These are phyloP conservation scores for Fagus crenata DNA, from an alignment of 306 rosid species.

Conservation along the genomic window DNA sequence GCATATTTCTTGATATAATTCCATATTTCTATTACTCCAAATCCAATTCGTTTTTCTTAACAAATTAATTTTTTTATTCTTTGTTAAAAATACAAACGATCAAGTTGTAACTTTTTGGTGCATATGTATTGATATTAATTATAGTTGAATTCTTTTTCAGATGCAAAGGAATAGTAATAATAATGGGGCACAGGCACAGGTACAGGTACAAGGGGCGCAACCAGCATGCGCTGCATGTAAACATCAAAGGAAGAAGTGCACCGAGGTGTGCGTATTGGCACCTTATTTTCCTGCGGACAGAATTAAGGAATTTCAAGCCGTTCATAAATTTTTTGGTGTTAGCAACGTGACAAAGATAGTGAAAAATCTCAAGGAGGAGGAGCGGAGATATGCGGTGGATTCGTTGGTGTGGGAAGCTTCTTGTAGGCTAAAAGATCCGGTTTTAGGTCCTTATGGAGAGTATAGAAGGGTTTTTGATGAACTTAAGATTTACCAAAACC, in stretches of 20 bases:
- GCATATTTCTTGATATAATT: conserved; percentile 22
- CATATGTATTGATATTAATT: too few species aligned
- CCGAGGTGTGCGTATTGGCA: conserved; percentile 52
- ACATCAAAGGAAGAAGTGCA: conserved; percentile 82
- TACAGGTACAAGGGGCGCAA: conserved; percentile 21
- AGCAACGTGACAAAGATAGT: conserved; percentile 76
- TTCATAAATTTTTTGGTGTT: conserved; percentile 72
- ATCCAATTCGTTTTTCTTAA: neutral
- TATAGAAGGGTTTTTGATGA: conserved; percentile 50
- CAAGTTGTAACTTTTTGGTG: too few species aligned
- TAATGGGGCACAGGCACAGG: neutral
- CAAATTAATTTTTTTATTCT: neutral
- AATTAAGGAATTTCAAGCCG: conserved; percentile 62
- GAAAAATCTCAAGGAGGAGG: conserved; percentile 42
- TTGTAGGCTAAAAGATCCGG: conserved; percentile 74
- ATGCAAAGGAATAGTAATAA: conserved; percentile 52
- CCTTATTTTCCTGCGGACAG: conserved; percentile 66
- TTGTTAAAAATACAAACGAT: neutral
- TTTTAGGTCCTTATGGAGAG: conserved; percentile 67
- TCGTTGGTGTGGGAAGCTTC: conserved; percentile 82
- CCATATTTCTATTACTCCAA: neutral
- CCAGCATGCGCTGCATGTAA: conserved; percentile 88
- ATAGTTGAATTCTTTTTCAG: neutral
- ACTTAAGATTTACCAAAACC: conserved; percentile 37
- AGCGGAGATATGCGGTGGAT: conserved; percentile 51